Base-by-base conservation (phyloP, 192 early-diverging fungal genomes). In the Mortierella hygrophila region DNA sequence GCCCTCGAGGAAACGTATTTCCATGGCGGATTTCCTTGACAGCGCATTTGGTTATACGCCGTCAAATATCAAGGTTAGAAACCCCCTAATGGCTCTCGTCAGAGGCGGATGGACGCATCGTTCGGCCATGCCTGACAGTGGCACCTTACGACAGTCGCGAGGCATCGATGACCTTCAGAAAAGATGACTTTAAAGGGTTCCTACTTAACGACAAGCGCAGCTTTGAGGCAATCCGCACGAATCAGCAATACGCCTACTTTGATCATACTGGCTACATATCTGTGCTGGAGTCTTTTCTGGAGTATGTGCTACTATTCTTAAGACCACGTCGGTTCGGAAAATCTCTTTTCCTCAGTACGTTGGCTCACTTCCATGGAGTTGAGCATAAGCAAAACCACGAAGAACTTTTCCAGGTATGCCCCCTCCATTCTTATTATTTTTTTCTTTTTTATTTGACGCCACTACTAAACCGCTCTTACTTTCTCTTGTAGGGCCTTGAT, bases 301-400 rank as follows among this genome's bases (percentile, higher is more conserved):
- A 75, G 21, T 0, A 37, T 55, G 82, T 84, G 32, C 46, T 84
- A 42, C 37, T 84, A 9, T 84, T 83, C 57, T 35, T 83, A 38
- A 75, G 77, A 26, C 82, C 82, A 40, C 75, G 82, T 69, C 76
- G 82, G 65, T 83, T 83, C 46, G 82, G 82, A 23, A 83, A 83
- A 76, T 83, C 82, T 32, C 71, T 83, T 21, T 77, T 77, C 55
- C 77, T 84, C 71, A 84, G 82, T 35, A 84, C 72, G 37, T 76
- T 84, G 44, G 77, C 82, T 23, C 72, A 80, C 42, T 79, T 84
- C 74, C 82, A 84, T 80, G 82, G 82, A 18, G 77, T 84, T 44
- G 70, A 84, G 47, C 44, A 84, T 55, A 38, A 41, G 46, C 49
- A 84, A n/a, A 70, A 75, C 76, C 68, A 84, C 55, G 38, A 74